These are phyloP conservation scores for Skeletonema tropicum DNA, from an alignment of 108 stramenopile species.

Conservation along the genomic window DNA sequence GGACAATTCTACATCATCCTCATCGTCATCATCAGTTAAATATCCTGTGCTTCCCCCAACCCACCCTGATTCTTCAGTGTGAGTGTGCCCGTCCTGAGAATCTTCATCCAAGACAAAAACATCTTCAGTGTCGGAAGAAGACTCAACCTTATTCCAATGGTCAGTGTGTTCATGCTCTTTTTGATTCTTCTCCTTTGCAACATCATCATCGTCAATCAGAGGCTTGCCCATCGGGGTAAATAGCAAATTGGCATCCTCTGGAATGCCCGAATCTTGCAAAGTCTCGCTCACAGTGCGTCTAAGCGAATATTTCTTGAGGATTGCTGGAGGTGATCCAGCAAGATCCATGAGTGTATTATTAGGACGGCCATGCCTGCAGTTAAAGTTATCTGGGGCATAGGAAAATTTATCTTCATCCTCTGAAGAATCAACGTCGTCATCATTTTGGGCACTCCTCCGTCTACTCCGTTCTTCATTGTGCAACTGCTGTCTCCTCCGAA, in stretches of 20 bases:
- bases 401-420: neutral
- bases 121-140: neutral
- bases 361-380: neutral
- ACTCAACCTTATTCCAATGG: neutral
- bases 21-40: neutral
- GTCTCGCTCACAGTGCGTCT: conserved; percentile 23
- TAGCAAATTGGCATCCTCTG: conserved; percentile 18
- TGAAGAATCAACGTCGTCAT: neutral
- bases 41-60: neutral
- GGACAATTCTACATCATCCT: conserved; percentile 4
- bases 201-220: conserved; percentile 20
- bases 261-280: conserved; percentile 19
- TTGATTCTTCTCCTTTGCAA: neutral
- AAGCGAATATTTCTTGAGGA: conserved; percentile 13
- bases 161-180: neutral
- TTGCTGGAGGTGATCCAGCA: conserved; percentile 12
- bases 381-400: neutral
- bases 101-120: neutral
- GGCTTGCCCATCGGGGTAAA: conserved; percentile 24
- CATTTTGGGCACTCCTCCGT: neutral
- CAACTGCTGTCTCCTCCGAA: conserved; percentile 15
- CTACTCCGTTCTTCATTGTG: conserved; percentile 17
- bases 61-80: neutral
- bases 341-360: neutral
- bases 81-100: neutral